phyloP scores from a whole-genome alignment of 768 basidiomycete species.

The Amanita fuliginea region DNA sequence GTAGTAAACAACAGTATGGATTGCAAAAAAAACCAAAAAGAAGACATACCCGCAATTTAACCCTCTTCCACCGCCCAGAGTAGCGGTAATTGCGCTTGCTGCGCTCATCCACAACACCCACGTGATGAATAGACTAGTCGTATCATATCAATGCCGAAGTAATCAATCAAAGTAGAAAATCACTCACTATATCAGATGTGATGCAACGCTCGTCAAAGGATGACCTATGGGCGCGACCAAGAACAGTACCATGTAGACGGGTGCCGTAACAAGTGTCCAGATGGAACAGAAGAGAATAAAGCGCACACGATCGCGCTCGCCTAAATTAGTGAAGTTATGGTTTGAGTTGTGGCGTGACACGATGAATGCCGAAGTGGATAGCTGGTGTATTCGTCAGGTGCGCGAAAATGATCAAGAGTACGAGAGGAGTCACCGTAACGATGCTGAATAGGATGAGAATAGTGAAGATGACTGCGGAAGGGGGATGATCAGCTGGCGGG shows the following conservation, averaged over 20 bases:
- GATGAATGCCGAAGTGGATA: conserved; percentile 67
- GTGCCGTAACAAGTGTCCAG: conserved; percentile 55
- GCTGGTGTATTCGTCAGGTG: conserved; percentile 23
- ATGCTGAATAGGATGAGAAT: conserved; percentile 50
- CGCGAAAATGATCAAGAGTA: neutral
- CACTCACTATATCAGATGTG: conserved; percentile 56
- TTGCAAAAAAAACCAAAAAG: neutral
- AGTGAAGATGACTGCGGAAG: conserved; percentile 33
- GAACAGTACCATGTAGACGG: conserved; percentile 45
- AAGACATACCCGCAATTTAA: conserved; percentile 8
- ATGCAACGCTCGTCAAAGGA: conserved; percentile 46
- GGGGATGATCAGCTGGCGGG: conserved; percentile 6
- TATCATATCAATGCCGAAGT: neutral
- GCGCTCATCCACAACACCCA: conserved; percentile 10
- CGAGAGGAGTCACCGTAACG: conserved; percentile 39
- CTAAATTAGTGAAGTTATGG: conserved; percentile 35
- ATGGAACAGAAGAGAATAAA: conserved; percentile 61
- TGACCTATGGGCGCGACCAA: conserved; percentile 34
- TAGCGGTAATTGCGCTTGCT: conserved; percentile 7
- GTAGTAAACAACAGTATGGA: neutral
- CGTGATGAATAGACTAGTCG: conserved; percentile 8
- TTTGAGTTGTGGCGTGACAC: conserved; percentile 46
- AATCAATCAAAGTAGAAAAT: conserved; percentile 4
- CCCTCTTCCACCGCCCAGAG: conserved; percentile 7
- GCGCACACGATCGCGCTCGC: conserved; percentile 50